These are phyloP conservation scores for Bacidia rubella DNA, from an alignment of 495 filamentous ascomycete genomes.

Conservation along the genomic window DNA sequence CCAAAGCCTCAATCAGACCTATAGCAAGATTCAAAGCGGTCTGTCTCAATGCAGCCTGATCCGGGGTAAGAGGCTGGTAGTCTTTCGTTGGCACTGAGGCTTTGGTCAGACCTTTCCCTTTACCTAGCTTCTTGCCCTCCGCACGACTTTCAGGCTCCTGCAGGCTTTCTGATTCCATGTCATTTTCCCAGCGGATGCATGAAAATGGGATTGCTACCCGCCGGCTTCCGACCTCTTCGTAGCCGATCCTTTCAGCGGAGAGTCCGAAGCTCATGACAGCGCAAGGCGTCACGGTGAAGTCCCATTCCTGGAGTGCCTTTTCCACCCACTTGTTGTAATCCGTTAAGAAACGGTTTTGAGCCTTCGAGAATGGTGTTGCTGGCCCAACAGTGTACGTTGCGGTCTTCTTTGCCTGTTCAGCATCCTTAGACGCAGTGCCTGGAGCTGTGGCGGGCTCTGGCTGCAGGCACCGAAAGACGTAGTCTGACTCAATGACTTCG, in stretches of 20 bases:
- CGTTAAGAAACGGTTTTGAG: slow-evolving; percentile 68
- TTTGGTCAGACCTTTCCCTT: neutral
- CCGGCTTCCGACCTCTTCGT: slow-evolving; percentile 57
- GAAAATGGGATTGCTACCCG: slow-evolving; percentile 77
- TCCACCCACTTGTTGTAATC: slow-evolving; percentile 75
- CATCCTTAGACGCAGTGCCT: slow-evolving; percentile 40
- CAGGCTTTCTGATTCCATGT: slow-evolving; percentile 43
- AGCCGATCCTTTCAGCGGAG: slow-evolving; percentile 59
- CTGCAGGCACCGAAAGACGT: slow-evolving; percentile 59
- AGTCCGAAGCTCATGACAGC: slow-evolving; percentile 64
- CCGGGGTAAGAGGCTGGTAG: slow-evolving; percentile 43
- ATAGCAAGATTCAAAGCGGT: slow-evolving; percentile 72
- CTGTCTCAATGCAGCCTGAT: slow-evolving; percentile 60
- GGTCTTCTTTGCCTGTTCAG: slow-evolving; percentile 46
- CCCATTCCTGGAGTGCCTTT: slow-evolving; percentile 58
- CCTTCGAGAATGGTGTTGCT: slow-evolving; percentile 61
- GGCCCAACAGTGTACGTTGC: slow-evolving; percentile 75
- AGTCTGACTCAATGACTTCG: slow-evolving; percentile 80
- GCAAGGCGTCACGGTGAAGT: slow-evolving; percentile 63
- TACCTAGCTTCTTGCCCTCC: slow-evolving; percentile 7
- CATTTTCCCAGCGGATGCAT: slow-evolving; percentile 79
- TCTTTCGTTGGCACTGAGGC: slow-evolving; percentile 6
- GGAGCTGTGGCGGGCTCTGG: slow-evolving; percentile 55
- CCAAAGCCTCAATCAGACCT: slow-evolving; percentile 76
- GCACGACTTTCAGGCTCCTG: slow-evolving; percentile 30